Evolutionary conservation across 176 grass and related monocot genomes (phyloP).

Genomic region (Phragmites australis): DNA sequence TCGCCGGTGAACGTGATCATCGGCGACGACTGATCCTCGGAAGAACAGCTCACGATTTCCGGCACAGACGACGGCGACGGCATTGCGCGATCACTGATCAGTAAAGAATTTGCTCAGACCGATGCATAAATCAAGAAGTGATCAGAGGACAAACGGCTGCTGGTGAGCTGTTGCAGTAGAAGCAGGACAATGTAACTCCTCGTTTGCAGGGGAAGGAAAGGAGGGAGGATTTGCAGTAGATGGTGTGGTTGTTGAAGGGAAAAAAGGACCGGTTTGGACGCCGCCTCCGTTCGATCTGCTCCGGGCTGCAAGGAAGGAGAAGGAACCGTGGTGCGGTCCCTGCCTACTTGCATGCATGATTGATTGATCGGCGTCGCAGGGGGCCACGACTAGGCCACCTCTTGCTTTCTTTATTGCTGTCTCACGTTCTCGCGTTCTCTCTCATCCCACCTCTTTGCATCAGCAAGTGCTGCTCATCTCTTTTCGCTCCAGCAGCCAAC

Average conservation of each 20-base stretch:
- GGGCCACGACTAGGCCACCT: not conserved
- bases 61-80: not conserved
- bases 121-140: not conserved
- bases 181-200: not conserved
- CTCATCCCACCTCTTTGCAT: constrained; percentile 7
- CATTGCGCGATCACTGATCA: not conserved
- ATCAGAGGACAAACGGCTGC: not conserved
- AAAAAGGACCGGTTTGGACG: constrained; percentile 27
- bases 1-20: not conserved
- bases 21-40: not conserved
- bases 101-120: too few species aligned
- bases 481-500: constrained; percentile 17
- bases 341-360: constrained; percentile 6
- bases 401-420: constrained; percentile 36
- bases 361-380: not conserved
- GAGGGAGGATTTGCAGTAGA: not conserved
- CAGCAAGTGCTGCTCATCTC: constrained; percentile 31
- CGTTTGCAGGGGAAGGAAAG: not conserved
- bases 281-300: not conserved
- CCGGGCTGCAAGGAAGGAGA: not conserved
- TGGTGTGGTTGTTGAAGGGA: constrained; percentile 39
- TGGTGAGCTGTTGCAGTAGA: constrained; percentile 13
- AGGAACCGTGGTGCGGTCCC: not conserved
- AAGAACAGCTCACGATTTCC: constrained; percentile 26
- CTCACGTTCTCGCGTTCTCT: constrained; percentile 18